A percentile compares a stretch with the other conserved stretches of the same genome.
Conservation (phyloP, 2,329 filamentous ascomycete genomes). For the Massarina eburnea region DNA sequence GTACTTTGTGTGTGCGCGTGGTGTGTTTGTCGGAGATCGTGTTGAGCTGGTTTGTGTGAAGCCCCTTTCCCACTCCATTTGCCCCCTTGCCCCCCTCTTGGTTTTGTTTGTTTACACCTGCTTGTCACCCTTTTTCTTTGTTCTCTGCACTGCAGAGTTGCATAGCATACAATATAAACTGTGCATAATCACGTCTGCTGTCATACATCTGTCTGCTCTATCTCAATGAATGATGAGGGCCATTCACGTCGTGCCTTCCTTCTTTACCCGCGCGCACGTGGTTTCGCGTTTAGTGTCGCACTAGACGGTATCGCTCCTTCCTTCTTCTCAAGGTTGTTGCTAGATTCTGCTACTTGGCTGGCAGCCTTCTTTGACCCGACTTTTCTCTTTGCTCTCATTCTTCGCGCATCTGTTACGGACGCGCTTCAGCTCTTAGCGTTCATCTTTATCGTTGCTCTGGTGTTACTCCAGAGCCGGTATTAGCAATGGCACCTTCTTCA, state of each 20-base stretch:
- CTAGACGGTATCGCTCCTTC: constrained; percentile 10
- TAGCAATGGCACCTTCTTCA: constrained; percentile 48
- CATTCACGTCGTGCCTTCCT: not conserved
- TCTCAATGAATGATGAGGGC: not conserved
- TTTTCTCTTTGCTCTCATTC: not conserved
- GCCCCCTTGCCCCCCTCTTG: constrained; percentile 9
- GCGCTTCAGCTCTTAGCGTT: not conserved
- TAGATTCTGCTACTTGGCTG: not conserved
- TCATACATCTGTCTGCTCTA: too few species aligned
- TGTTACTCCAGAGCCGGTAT: too few species aligned
- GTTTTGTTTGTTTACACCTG: constrained; percentile 7
- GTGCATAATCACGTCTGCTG: constrained; percentile 3
- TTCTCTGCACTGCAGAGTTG: constrained; percentile 17
- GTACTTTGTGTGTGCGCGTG: constrained; percentile 11
- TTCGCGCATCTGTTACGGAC: not conserved
- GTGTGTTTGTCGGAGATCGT: constrained; percentile 31
- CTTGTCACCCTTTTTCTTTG: constrained; percentile 5
- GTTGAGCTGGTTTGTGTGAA: constrained; percentile 8
- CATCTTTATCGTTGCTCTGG: not conserved
- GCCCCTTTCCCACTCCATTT: constrained; percentile 19
- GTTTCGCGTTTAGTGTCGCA: constrained; percentile 16
- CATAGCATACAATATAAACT: constrained; percentile 19
- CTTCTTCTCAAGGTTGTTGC: not conserved
- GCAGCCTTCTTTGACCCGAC: not conserved
- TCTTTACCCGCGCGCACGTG: constrained; percentile 12